These are phyloP conservation scores for Begonia peltatifolia DNA, from an alignment of 306 rosid genomes.

Conservation along the genomic window DNA sequence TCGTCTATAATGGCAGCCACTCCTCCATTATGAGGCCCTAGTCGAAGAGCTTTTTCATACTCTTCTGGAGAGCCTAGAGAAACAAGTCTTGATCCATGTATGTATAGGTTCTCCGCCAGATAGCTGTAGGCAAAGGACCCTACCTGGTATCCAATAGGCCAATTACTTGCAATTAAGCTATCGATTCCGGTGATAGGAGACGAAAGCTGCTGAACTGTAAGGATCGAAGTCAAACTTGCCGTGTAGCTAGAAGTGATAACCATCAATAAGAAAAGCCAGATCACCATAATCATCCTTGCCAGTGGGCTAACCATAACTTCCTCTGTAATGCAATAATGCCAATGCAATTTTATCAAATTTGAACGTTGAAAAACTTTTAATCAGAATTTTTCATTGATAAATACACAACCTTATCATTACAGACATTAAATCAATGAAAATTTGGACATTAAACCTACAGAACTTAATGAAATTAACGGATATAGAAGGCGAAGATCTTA, in stretches of 20 bases:
- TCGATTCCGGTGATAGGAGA: conserved; percentile 83
- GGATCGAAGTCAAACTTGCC: conserved; percentile 89
- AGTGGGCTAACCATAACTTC: conserved; percentile 63
- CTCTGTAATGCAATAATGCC: conserved; percentile 35
- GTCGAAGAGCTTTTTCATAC: conserved; percentile 55
- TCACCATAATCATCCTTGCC: conserved; percentile 84
- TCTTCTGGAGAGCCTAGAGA: conserved; percentile 71
- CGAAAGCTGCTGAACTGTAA: conserved; percentile 81
- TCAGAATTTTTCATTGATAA: too few species aligned
- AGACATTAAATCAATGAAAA: too few species aligned
- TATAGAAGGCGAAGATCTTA: conserved; percentile 28
- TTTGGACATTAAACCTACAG: too few species aligned
- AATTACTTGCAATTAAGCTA: conserved; percentile 58
- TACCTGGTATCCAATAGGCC: conserved; percentile 85
- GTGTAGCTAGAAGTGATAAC: conserved; percentile 92
- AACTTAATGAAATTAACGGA: conserved; percentile 6
- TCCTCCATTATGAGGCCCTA: conserved; percentile 68
- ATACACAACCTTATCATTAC: too few species aligned
- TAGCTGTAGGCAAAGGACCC: conserved; percentile 83
- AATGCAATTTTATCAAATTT: neutral
- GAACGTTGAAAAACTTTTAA: neutral
- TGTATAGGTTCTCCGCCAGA: conserved; percentile 52
- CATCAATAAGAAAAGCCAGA: conserved; percentile 91
- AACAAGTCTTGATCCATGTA: conserved; percentile 54
- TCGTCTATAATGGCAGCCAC: conserved; percentile 90